Evolutionary conservation across 129 eudicot genomes (phyloP).

Genomic region (Oenanthe sinensis): DNA sequence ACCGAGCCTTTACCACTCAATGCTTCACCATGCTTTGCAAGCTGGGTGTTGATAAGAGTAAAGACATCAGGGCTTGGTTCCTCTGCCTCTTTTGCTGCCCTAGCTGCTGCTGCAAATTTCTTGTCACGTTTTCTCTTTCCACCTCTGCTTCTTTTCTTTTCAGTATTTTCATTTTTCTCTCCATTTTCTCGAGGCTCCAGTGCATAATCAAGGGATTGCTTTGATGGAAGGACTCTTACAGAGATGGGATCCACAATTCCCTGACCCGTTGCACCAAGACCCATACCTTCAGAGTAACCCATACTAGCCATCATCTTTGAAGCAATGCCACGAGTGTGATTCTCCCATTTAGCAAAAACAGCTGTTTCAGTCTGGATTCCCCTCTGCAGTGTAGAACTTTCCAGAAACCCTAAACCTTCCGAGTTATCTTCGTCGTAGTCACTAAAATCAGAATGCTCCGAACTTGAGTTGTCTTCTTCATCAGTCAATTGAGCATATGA

Average conservation of each 20-base stretch:
- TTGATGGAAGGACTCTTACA: conserved; percentile 70
- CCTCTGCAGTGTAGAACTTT: conserved; percentile 48
- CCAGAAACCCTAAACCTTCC: conserved; percentile 67
- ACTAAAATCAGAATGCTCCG: conserved; percentile 50
- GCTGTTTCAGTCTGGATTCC: conserved; percentile 90
- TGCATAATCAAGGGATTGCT: conserved; percentile 79
- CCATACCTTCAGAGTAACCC: conserved; percentile 98
- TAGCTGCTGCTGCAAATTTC: conserved; percentile 74
- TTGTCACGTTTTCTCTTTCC: conserved; percentile 85
- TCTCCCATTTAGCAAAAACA: conserved; percentile 90
- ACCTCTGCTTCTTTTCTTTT: conserved; percentile 70
- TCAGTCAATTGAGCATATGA: conserved; percentile 54
- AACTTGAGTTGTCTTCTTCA: conserved; percentile 45
- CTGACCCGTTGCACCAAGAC: conserved; percentile 77
- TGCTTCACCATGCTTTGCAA: conserved; percentile 47
- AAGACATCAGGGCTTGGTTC: conserved; percentile 64
- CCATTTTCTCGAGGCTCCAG: conserved; percentile 22
- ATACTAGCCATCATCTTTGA: conserved; percentile 97
- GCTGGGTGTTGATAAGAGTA: conserved; percentile 69
- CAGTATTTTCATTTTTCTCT: conserved; percentile 20
- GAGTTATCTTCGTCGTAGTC: conserved; percentile 49
- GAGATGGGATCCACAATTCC: conserved; percentile 71
- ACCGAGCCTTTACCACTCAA: conserved; percentile 25
- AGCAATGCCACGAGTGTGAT: conserved; percentile 94
- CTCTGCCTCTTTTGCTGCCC: conserved; percentile 54